Base-by-base conservation (phyloP, 805 yeast species). In the Cyberlindnera mrakii region DNA sequence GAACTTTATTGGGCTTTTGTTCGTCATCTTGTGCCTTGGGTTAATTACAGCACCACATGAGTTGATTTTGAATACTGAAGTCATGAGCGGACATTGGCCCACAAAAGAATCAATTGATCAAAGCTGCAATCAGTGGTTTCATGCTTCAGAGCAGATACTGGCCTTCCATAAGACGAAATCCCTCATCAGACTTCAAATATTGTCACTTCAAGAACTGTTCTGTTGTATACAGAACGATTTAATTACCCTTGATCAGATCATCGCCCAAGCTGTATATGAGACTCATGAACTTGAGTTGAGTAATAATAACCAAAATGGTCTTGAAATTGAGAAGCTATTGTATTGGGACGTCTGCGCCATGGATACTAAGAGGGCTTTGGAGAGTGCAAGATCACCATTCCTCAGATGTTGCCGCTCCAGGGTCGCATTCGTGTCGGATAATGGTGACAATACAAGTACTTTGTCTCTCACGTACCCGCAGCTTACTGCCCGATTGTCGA, bases 121-220 rank as follows among this genome's bases (percentile, higher is more conserved):
- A 5, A 23, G 40, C 10, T 42, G 48, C 23, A 6, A 18, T 18
- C 36, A 9, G 3, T 51, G 52, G 54, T 52, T 52, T 30, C 34
- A 41, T 30, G 48, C 53, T 3, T 37, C 58, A 14, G 40, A 50
- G 33, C 52, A 52, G 33, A 46, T 48, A 5, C 13, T 48, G 31
- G 42, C 50, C 1, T 47, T 49, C 31, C 30, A 43, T 25, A 45
- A 37, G 19, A 38, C 39, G 19, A 36, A 29, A 5, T 35, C 39
- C 5, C 7, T 49, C 6, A 3, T 39, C 6, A 41, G 45, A 34
- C 18, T 20, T 7, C 52, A 46, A 25, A 20, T 40, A 0, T 43
- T 45, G 25, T 30, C 42, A 5, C 33, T 48, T 4, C 49, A 48
- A 19, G 17, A 43, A 9, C 31, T 23, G 20, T 49, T 40, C 33